Evolutionary conservation across 805 yeast genomes (phyloP).

Genomic region (Starmerella potacharoeniae): DNA sequence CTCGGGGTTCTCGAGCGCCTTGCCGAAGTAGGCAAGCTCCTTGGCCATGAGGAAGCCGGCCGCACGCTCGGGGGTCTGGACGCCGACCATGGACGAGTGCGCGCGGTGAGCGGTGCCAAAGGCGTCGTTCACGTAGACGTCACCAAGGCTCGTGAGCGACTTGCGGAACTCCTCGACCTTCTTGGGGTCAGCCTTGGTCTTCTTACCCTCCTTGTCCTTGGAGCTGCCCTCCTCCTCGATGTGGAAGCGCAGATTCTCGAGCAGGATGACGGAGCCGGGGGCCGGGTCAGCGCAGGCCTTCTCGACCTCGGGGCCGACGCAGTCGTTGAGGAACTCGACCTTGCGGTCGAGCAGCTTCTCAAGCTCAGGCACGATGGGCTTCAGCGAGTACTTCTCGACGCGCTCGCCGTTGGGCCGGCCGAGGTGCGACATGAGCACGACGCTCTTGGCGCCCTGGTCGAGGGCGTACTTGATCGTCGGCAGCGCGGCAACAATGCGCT

Average conservation of each 20-base stretch:
- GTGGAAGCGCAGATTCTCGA: constrained; percentile 98
- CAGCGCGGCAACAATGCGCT: constrained; percentile 97
- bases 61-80: constrained; percentile 90
- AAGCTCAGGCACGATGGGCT: constrained; percentile 89
- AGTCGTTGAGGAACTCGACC: constrained; percentile 77
- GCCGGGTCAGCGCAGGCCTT: constrained; percentile 59
- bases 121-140: constrained; percentile 93
- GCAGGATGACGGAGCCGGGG: constrained; percentile 72
- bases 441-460: constrained; percentile 80
- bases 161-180: constrained; percentile 80
- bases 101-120: constrained; percentile 99
- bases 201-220: constrained; percentile 81
- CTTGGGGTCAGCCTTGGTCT: constrained; percentile 76
- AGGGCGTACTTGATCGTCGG: constrained; percentile 95
- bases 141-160: constrained; percentile 84
- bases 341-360: constrained; percentile 58
- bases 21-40: constrained; percentile 94
- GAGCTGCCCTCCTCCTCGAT: constrained; percentile 84
- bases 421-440: constrained; percentile 89
- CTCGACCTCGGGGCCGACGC: constrained; percentile 88
- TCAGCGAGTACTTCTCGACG: constrained; percentile 74
- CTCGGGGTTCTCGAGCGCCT: constrained; percentile 94
- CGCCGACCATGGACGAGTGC: constrained; percentile 98
- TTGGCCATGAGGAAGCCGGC: constrained; percentile 97
- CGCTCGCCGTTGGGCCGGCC: constrained; percentile 98